Conservation (phyloP, 2,329 filamentous ascomycete genomes). For the Fusarium staphyleae region DNA sequence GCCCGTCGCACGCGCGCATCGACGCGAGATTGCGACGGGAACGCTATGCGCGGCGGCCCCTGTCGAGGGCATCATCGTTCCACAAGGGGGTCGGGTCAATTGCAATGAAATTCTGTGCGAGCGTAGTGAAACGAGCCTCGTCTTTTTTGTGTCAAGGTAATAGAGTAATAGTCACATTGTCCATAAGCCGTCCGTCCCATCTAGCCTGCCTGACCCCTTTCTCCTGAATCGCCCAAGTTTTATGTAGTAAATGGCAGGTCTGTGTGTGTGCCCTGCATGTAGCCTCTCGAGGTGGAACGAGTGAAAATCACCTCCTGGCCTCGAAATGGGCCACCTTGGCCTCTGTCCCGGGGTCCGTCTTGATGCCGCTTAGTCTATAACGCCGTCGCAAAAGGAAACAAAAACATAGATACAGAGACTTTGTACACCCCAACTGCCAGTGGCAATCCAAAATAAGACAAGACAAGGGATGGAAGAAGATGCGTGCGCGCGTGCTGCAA, state of each 20-base stretch:
- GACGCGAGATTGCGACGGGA: conserved; percentile 5
- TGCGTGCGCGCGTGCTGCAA: conserved; percentile 32
- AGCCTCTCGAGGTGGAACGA: conserved; percentile 28
- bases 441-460: conserved; percentile 27
- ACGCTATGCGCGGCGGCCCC: conserved; percentile 10
- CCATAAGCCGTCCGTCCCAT: conserved; percentile 29
- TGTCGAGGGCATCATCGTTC: neutral
- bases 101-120: neutral
- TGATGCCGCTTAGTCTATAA: conserved; percentile 40
- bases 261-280: conserved; percentile 3
- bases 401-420: conserved; percentile 22
- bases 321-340: conserved; percentile 16
- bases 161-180: conserved; percentile 30
- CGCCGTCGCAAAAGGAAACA: conserved; percentile 34
- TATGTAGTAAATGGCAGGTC: conserved; percentile 11
- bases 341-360: conserved; percentile 17
- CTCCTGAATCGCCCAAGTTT: conserved; percentile 22
- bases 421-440: conserved; percentile 28
- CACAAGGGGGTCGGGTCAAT: neutral
- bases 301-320: conserved; percentile 19
- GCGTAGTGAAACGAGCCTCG: neutral
- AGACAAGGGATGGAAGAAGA: conserved; percentile 13
- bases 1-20: conserved; percentile 32
- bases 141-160: conserved; percentile 2
- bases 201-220: conserved; percentile 22